Conservation (phyloP, 768 basidiomycete species). For the Neoboletus magnificus region DNA sequence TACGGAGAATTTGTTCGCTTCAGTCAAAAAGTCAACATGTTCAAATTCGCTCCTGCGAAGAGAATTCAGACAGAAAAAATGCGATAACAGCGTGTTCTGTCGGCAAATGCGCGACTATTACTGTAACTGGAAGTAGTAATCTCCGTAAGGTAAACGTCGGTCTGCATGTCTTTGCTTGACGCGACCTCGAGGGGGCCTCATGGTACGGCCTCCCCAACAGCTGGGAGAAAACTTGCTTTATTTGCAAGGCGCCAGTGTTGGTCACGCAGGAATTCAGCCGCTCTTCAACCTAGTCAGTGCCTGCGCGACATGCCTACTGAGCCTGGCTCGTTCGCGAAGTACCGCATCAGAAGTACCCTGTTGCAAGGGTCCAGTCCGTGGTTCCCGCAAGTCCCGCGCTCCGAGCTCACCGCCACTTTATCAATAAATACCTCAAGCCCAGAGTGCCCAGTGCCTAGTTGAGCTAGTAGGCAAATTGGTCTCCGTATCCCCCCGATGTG, state of each 20-base stretch:
- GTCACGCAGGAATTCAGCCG: neutral
- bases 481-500: neutral
- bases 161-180: conserved; percentile 3
- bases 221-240: conserved; percentile 14
- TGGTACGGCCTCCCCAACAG: conserved; percentile 13
- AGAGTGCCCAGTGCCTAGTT: neutral
- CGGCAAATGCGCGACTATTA: conserved; percentile 16
- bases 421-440: neutral
- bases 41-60: conserved; percentile 1
- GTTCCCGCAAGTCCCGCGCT: neutral
- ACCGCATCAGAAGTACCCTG: neutral
- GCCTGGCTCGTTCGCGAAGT: neutral
- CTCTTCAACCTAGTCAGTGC: neutral
- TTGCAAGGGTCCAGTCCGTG: neutral
- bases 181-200: conserved; percentile 25
- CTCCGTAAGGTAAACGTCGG: conserved; percentile 12
- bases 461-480: neutral
- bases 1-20: conserved; percentile 7
- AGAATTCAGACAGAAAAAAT: conserved; percentile 8
- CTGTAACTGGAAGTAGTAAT: conserved; percentile 1
- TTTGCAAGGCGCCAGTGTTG: neutral
- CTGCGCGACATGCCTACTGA: conserved; percentile 5
- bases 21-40: neutral
- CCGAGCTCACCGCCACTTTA: neutral
- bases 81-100: conserved; percentile 17